These are phyloP conservation scores for Leishmania gerbilli DNA, from an alignment of 208 protist genomes.

Conservation along the genomic window DNA sequence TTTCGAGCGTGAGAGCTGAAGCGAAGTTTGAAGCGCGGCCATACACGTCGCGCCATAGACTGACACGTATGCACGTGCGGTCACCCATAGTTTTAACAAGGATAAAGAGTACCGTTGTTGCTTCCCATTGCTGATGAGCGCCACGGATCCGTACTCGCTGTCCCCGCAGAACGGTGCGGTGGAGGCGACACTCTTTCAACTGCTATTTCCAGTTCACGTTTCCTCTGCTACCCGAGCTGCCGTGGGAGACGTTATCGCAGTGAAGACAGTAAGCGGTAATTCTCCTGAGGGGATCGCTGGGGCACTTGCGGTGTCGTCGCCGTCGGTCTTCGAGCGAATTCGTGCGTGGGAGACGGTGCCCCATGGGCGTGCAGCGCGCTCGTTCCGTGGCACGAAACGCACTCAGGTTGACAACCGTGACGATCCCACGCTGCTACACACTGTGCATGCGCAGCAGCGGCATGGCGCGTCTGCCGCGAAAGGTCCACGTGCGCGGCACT, in stretches of 20 bases:
- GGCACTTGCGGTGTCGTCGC: constrained; percentile 6
- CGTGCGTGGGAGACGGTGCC: constrained; percentile 15
- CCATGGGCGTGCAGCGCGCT: background rate
- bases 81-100: background rate
- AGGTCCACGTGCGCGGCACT: background rate
- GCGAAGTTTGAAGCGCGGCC: background rate
- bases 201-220: background rate
- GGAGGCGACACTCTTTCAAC: constrained; percentile 11
- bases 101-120: background rate
- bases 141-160: constrained; percentile 6
- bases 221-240: background rate
- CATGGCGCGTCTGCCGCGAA: background rate
- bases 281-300: background rate
- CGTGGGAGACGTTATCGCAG: background rate
- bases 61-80: background rate
- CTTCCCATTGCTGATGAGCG: constrained; percentile 1
- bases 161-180: background rate
- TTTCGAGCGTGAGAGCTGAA: background rate
- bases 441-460: background rate
- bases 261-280: background rate
- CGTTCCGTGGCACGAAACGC: background rate
- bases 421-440: background rate
- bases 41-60: background rate
- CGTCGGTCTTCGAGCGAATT: constrained; percentile 21
- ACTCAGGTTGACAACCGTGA: background rate